A percentile compares a stretch with the other conserved stretches of the same genome.
phyloP scores from a whole-genome alignment of 1,139 yeast species.

The Chernovozyma aurita region DNA sequence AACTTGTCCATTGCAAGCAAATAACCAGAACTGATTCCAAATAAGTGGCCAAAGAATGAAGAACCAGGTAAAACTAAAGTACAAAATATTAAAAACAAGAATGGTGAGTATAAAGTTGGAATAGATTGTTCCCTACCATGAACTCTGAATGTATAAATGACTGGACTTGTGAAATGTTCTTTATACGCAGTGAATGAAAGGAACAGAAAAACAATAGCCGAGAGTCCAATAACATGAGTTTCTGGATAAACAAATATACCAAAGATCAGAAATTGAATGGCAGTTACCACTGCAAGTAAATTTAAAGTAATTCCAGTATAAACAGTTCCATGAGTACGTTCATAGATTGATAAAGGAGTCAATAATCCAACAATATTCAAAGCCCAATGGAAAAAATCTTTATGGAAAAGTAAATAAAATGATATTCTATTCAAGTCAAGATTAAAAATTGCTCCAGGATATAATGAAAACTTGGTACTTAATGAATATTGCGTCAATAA shows the following conservation, averaged over 20 bases:
- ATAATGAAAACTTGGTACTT: slow-evolving; percentile 30
- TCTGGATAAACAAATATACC: slow-evolving; percentile 52
- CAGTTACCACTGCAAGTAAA: slow-evolving; percentile 67
- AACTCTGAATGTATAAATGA: slow-evolving; percentile 22
- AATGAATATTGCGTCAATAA: slow-evolving; percentile 14
- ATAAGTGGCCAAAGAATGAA: slow-evolving; percentile 70
- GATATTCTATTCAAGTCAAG: slow-evolving; percentile 63
- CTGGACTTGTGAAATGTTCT: slow-evolving; percentile 52
- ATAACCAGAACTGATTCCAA: slow-evolving; percentile 39
- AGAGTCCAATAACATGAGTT: slow-evolving; percentile 57
- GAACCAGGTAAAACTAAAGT: slow-evolving; percentile 48
- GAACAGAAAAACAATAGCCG: slow-evolving; percentile 76
- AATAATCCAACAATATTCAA: slow-evolving; percentile 57
- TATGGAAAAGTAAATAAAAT: slow-evolving; percentile 72
- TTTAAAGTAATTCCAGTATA: slow-evolving; percentile 82
- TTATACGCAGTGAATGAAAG: slow-evolving; percentile 59
- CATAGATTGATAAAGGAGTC: slow-evolving; percentile 66
- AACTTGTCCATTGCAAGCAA: slow-evolving; percentile 56
- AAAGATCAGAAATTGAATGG: slow-evolving; percentile 56
- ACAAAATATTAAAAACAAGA: slow-evolving; percentile 46
- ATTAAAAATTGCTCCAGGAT: slow-evolving; percentile 53
- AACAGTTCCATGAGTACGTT: slow-evolving; percentile 75
- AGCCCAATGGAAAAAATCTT: slow-evolving; percentile 55
- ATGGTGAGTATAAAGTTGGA: slow-evolving; percentile 63
- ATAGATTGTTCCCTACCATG: slow-evolving; percentile 28